Base-by-base conservation (phyloP, 2,329 filamentous ascomycete species). In the Exserohilum rostratum region DNA sequence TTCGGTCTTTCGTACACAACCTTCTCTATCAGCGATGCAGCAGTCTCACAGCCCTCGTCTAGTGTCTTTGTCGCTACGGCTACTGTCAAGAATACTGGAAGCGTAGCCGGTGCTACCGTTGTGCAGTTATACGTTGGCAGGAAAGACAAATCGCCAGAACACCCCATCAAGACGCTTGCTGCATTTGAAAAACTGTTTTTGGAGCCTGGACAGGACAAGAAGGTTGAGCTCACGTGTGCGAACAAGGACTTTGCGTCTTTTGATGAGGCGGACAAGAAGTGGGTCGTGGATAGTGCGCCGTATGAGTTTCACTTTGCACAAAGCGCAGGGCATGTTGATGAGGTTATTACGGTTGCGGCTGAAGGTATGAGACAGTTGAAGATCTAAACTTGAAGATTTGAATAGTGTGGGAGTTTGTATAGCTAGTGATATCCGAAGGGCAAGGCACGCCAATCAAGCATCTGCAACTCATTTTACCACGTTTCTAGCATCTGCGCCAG, bases 131-230 rank as follows among this genome's bases (percentile, higher is more conserved):
- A 87, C 66, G 78, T 90, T 39, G 83, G 40, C 73, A 88, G 50
- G 80, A 81, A 10, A 27, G 47, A 65, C 10, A 56, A 46, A 11
- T 61, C n/a, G 2, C 17, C 59, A 1, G 42, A 56, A 1, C 78
- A 88, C 40, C 87, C 87, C 0, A 81, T 85, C 57, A 90, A 90
- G 75, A 87, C 90, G 69, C 78, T 90, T 3, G 85, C 83, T 7
- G 87, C 86, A 0, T 90, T 90, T 65, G 81, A 83, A 57, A 90
- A 90, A 73, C 81, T 89, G 0, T 79, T 76, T 45, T 72, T 90
- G 3, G 78, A 83, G 39, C 77, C 81, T 1, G 85, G 84, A 3
- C 81, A 88, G 75, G 80, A 76, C 39, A 82, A 84, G 75, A 77
- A 63, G 6, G 84, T 86, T 2, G 77, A 80, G n/a, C 78, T 92